phyloP scores from a whole-genome alignment of 148 eudicot genomes.

The Chenopodium quinoa region DNA sequence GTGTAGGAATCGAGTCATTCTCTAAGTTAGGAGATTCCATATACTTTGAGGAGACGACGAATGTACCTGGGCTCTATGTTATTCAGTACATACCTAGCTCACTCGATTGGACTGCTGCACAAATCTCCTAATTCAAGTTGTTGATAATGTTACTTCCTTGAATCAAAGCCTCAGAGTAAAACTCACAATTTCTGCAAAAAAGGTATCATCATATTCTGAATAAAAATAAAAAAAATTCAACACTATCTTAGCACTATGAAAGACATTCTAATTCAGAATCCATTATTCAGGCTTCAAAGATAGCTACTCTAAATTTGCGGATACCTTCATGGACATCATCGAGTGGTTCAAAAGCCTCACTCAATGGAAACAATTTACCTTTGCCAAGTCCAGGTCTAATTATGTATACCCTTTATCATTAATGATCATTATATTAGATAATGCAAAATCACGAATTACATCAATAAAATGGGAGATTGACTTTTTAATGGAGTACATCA shows the following conservation, averaged over 20 bases:
- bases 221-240: neutral
- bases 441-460: neutral
- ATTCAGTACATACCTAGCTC: constrained; percentile 84
- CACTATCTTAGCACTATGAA: neutral
- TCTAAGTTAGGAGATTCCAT: constrained; percentile 94
- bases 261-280: neutral
- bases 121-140: constrained; percentile 52
- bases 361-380: constrained; percentile 45
- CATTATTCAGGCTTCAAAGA: constrained; percentile 25
- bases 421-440: neutral
- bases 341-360: constrained; percentile 43
- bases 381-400: constrained; percentile 60
- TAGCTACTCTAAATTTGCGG: constrained; percentile 61
- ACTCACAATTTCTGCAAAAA: constrained; percentile 36
- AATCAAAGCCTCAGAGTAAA: constrained; percentile 53
- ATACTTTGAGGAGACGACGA: constrained; percentile 77
- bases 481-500: neutral
- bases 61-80: constrained; percentile 54
- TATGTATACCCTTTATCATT: neutral
- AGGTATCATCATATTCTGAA: constrained; percentile 26
- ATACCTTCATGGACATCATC: constrained; percentile 70
- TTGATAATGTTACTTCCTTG: constrained; percentile 67
- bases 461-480: neutral
- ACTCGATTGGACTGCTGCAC: constrained; percentile 65
- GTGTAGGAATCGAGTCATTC: constrained; percentile 79